Percentiles rank a stretch among this genome's conserved stretches.
phyloP scores from a whole-genome alignment of 805 yeast species.

The Saccharomyces mikatae region DNA sequence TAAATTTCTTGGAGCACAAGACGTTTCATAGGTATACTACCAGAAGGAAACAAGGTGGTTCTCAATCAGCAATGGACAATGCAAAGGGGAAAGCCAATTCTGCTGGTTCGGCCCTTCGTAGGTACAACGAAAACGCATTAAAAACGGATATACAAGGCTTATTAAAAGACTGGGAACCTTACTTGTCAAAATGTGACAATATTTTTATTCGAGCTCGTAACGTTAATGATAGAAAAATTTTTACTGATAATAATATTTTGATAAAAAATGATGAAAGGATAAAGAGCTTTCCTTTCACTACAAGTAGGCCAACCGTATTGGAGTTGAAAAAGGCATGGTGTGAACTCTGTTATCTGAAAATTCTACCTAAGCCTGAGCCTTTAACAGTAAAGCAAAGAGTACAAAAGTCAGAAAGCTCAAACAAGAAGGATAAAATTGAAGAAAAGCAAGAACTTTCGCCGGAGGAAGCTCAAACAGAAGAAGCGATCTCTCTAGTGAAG shows the following conservation, averaged over 20 bases:
- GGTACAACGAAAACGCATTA: slow-evolving; percentile 83
- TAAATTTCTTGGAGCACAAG: slow-evolving; percentile 61
- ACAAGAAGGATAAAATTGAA: slow-evolving; percentile 4
- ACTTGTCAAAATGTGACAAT: slow-evolving; percentile 52
- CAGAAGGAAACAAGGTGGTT: slow-evolving; percentile 94
- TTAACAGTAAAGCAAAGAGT: slow-evolving; percentile 26
- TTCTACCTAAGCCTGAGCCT: slow-evolving; percentile 48
- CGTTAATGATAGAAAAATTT: slow-evolving; percentile 49
- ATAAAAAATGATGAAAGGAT: slow-evolving; percentile 52
- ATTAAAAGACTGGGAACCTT: slow-evolving; percentile 54
- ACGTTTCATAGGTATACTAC: slow-evolving; percentile 94
- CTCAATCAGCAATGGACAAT: slow-evolving; percentile 87
- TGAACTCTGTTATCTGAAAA: slow-evolving; percentile 53
- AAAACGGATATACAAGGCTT: slow-evolving; percentile 69
- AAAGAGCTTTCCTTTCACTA: slow-evolving; percentile 75
- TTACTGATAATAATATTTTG: slow-evolving; percentile 54
- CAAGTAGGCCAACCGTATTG: slow-evolving; percentile 73
- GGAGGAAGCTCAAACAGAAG: slow-evolving; percentile 47
- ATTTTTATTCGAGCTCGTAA: slow-evolving; percentile 82
- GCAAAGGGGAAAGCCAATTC: slow-evolving; percentile 93
- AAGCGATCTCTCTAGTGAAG: slow-evolving; percentile 51
- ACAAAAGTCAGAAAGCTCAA: slow-evolving; percentile 1
- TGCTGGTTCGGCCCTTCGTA: slow-evolving; percentile 84
- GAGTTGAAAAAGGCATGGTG: slow-evolving; percentile 84
- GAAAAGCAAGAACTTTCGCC: slow-evolving; percentile 17